These are phyloP conservation scores for Cercophora newfieldiana DNA, from an alignment of 495 filamentous ascomycete genomes.

Conservation along the genomic window DNA sequence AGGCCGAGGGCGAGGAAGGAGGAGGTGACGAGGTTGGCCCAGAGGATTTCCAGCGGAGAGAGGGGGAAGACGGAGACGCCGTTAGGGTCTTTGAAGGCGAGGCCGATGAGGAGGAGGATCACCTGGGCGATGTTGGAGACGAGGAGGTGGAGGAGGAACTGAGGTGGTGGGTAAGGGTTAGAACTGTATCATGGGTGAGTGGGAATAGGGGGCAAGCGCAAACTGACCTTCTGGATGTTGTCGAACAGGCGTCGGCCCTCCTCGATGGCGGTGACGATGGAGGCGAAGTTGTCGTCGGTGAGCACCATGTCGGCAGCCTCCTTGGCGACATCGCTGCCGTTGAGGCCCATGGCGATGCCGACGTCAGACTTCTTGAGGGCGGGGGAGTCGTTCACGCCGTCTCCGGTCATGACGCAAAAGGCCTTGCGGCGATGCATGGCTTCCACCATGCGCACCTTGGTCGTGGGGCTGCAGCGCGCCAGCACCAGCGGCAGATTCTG, in stretches of 20 bases:
- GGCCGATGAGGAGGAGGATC: conserved; percentile 66
- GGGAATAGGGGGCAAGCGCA: conserved; percentile 61
- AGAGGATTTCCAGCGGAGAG: conserved; percentile 71
- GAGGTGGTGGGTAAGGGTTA: conserved; percentile 65
- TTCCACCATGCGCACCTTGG: conserved; percentile 68
- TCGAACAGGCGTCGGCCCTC: conserved; percentile 73
- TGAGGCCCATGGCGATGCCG: conserved; percentile 82
- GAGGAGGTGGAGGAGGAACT: conserved; percentile 77
- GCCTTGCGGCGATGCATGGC: conserved; percentile 63
- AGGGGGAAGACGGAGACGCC: conserved; percentile 74
- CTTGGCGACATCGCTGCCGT: conserved; percentile 85
- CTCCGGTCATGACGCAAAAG: conserved; percentile 68
- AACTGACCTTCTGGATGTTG: conserved; percentile 71
- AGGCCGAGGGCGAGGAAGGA: conserved; percentile 74
- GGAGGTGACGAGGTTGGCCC: conserved; percentile 76
- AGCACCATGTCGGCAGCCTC: conserved; percentile 84
- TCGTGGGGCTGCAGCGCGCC: conserved; percentile 63
- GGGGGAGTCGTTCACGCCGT: conserved; percentile 84
- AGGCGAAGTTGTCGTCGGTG: conserved; percentile 85
- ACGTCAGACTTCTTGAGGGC: conserved; percentile 77
- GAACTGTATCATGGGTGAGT: conserved; percentile 58
- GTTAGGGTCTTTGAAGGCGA: conserved; percentile 66
- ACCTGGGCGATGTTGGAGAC: conserved; percentile 76
- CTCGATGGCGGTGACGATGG: conserved; percentile 71
- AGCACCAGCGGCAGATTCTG: conserved; percentile 61